Base-by-base conservation (phyloP, 2,329 filamentous ascomycete genomes). In the Mycosphaerella sp. region DNA sequence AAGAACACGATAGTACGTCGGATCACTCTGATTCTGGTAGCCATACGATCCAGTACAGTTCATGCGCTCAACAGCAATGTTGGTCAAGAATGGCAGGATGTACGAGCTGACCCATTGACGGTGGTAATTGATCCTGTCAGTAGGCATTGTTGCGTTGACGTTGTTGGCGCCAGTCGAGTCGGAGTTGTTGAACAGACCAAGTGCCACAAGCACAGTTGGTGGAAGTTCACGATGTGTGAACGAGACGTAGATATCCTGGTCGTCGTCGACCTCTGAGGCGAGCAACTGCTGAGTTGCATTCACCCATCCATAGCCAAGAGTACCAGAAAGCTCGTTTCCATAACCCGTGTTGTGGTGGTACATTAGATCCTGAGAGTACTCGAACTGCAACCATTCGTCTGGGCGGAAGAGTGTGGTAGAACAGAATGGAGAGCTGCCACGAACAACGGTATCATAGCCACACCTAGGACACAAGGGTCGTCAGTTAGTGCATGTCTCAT, bases 331-430 rank as follows among this genome's bases (percentile, higher is more conserved):
- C 0, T 69, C 63, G 56, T 77, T 81, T 4, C 82, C 82, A 55
- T 86, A 86, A 14, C 84, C 84, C 1, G 76, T 67, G 66, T 85
- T 86, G 60, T 86, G 85, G 68, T 80, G 85, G 66, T 87, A 87
- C 27, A 81, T 77, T 35, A 87, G 68, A 60, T 86, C 83, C 57
- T 86, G 81, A 1, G 75, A 73, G 64, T 86, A 87, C 60, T 86
- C 81, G 57, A 86, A 86, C 58, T 78, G 68, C 27, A 76, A 70
- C 49, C 84, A 73, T 64, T 87, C 84, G 2, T 79, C 71, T 30
- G 82, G 71, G 2, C 76, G 81, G 59, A 85, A 82, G 13, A 84
- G 71, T 44, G 71, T 70, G 0, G 80, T 70, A 47, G 78, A 74
- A 63, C 84, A 86, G 71, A 79, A 86, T 0, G 81, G 79, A 4